A percentile compares a stretch with the other conserved stretches of the same genome.
These are phyloP conservation scores for Collybiopsis luxurians DNA, from an alignment of 768 basidiomycete genomes.

Conservation along the genomic window DNA sequence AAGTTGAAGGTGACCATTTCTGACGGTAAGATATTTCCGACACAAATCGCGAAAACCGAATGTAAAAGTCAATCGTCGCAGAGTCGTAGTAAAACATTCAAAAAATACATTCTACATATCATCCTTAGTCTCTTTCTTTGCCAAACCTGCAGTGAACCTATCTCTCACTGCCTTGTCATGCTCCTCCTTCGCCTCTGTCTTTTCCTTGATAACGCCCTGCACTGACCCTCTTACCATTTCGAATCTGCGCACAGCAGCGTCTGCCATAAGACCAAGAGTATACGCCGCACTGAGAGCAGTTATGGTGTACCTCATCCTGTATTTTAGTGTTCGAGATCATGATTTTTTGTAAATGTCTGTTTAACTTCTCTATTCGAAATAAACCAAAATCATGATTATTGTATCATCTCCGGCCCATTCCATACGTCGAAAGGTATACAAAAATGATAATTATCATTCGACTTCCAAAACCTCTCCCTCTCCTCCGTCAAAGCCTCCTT, in stretches of 20 bases:
- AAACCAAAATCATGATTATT: not conserved
- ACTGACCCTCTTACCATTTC: not conserved
- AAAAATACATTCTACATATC: not conserved
- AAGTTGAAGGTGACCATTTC: not conserved
- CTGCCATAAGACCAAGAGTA: not conserved
- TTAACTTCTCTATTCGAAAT: too few species aligned
- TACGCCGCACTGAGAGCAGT: not conserved
- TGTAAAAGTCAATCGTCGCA: not conserved
- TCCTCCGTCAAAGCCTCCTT: constrained; percentile 29
- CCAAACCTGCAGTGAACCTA: not conserved
- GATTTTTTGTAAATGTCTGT: too few species aligned
- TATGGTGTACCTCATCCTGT: too few species aligned
- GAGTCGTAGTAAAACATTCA: too few species aligned
- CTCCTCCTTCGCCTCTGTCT: not conserved
- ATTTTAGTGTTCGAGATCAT: too few species aligned
- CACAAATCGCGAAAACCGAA: not conserved
- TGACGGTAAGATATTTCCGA: not conserved
- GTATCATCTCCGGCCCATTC: constrained; percentile 27
- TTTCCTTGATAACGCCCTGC: not conserved
- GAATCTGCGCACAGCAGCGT: not conserved
- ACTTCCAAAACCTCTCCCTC: constrained; percentile 32
- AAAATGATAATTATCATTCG: constrained; percentile 45
- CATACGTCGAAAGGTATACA: constrained; percentile 50
- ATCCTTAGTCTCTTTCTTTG: not conserved
- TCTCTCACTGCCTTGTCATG: not conserved